Conservation (phyloP, 495 filamentous ascomycete genomes). For the Hypoxylon trugodes region DNA sequence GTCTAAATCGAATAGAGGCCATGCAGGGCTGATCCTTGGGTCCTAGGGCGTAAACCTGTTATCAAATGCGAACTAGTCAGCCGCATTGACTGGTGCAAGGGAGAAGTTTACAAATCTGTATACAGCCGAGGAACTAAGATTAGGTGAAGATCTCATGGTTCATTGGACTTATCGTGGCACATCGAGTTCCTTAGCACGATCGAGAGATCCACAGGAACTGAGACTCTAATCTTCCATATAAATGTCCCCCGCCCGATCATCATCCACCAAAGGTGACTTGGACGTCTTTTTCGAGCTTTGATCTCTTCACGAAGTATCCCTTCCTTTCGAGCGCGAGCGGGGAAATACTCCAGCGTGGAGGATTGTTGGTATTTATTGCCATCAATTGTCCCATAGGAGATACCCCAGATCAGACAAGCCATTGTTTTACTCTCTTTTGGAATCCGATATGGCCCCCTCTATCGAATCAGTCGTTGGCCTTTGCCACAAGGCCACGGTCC, state of each 20-base stretch:
- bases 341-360: neutral
- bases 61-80: conserved; percentile 19
- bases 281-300: conserved; percentile 13
- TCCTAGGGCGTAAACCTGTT: conserved; percentile 28
- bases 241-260: neutral
- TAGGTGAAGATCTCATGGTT: neutral
- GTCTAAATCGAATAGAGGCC: neutral
- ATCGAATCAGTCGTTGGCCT: conserved; percentile 34
- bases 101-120: conserved; percentile 10
- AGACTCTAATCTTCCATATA: neutral
- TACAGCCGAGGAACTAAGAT: neutral
- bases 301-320: neutral
- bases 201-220: conserved; percentile 8
- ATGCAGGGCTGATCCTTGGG: conserved; percentile 29
- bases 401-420: neutral
- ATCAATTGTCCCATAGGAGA: neutral
- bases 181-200: neutral
- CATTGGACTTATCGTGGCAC: conserved; percentile 9
- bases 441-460: conserved; percentile 27
- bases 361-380: neutral
- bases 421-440: neutral
- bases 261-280: neutral
- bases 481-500: conserved; percentile 50
- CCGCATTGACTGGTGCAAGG: conserved; percentile 23
- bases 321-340: neutral